A percentile compares a stretch with the other conserved stretches of the same genome.
Evolutionary conservation across 2,329 filamentous ascomycete species (phyloP).

Genomic region (Pseudocercospora fijiensis): DNA sequence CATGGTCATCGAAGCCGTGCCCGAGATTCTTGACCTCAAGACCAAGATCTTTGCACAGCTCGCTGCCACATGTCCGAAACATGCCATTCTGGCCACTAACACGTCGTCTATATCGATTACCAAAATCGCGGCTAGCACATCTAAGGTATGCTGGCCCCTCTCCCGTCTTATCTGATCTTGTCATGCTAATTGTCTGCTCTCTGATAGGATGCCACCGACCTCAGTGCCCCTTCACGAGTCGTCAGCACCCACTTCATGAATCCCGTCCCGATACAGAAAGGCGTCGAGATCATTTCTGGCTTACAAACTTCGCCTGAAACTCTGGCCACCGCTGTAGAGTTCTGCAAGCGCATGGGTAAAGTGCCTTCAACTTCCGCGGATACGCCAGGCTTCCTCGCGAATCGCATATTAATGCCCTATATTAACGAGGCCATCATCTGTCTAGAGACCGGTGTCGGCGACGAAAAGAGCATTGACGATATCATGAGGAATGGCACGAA

Average conservation of each 20-base stretch:
- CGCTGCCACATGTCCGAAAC: constrained; percentile 74
- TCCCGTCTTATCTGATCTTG: constrained; percentile 9
- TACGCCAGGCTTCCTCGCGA: constrained; percentile 90
- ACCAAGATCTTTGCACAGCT: constrained; percentile 81
- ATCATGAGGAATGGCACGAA: constrained; percentile 99
- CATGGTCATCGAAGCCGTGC: constrained; percentile 97
- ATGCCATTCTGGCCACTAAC: constrained; percentile 93
- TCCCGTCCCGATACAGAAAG: constrained; percentile 93
- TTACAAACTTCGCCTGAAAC: constrained; percentile 85
- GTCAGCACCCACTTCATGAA: constrained; percentile 99
- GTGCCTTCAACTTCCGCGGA: constrained; percentile 84
- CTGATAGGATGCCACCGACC: constrained; percentile 68
- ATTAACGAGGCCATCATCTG: constrained; percentile 98
- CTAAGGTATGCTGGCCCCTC: constrained; percentile 48
- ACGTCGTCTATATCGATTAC: constrained; percentile 99
- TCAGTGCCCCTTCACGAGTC: constrained; percentile 79
- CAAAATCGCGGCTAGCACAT: constrained; percentile 79
- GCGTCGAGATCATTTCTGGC: constrained; percentile 94
- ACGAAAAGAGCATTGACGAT: constrained; percentile 85
- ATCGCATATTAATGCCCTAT: constrained; percentile 97
- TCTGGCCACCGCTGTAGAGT: constrained; percentile 75
- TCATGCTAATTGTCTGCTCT: constrained; percentile 21
- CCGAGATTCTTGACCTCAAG: constrained; percentile 78
- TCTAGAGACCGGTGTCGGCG: constrained; percentile 86
- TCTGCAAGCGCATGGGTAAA: constrained; percentile 92